These are phyloP conservation scores for Pseudocercospora pini-densiflorae DNA, from an alignment of 2,329 filamentous ascomycete genomes.

Conservation along the genomic window DNA sequence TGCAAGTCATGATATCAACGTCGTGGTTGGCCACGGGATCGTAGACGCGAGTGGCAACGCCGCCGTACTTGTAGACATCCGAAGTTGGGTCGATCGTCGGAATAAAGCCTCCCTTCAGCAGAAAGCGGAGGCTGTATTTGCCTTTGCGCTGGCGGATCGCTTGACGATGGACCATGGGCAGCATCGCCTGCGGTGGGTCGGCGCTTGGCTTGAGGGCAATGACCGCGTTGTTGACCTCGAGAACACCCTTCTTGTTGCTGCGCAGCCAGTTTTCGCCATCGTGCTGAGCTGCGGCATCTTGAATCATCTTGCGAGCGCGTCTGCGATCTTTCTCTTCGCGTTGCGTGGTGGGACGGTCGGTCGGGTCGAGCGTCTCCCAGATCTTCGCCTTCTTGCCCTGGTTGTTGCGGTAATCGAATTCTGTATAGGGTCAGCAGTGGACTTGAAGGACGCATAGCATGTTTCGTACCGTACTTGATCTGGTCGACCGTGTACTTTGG, in stretches of 20 bases:
- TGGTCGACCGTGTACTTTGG: constrained; percentile 2
- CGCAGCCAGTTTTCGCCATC: constrained; percentile 12
- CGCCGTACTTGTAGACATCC: not conserved
- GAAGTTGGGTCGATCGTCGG: not conserved
- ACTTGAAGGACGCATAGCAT: not conserved
- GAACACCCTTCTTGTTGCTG: not conserved
- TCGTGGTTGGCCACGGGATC: not conserved
- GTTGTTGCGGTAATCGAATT: not conserved
- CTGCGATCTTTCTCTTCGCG: not conserved
- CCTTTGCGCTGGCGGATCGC: not conserved
- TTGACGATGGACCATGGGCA: not conserved
- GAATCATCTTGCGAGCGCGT: not conserved
- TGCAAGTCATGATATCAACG: no score
- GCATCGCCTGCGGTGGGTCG: not conserved
- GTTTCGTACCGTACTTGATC: constrained; percentile 9
- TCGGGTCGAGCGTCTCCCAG: constrained; percentile 5
- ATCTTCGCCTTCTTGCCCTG: not conserved
- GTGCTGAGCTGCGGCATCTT: not conserved
- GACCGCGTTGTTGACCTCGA: not conserved
- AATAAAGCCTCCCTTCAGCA: not conserved
- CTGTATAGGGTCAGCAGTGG: not conserved
- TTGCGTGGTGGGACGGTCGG: not conserved
- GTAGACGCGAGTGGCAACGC: not conserved
- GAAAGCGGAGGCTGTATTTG: not conserved
- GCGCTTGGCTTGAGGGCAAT: not conserved